Base-by-base conservation (phyloP, 371 early-diverging fungal species). In the Syncephalastrum contaminatum region DNA sequence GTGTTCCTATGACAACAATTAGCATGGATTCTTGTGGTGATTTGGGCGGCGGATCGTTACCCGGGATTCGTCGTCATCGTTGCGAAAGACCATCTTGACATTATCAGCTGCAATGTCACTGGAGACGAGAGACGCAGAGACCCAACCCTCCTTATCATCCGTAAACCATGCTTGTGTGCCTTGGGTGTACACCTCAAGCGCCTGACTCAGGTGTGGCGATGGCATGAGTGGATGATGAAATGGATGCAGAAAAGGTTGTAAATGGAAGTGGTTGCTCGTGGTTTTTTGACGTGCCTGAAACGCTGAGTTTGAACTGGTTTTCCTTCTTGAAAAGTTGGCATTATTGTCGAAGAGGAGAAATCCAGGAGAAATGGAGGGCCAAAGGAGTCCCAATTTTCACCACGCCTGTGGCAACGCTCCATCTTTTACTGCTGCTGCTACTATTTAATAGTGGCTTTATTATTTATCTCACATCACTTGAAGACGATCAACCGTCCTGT, bases 111-210 rank as follows among this genome's bases (percentile, higher is more conserved):
- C 73, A 19, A 80, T 69, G 20, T 82, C 70, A 18, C 81, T 86
- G 6, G 82, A 66, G 25, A 64, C 55, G 48, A 92, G 63, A 15
- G 83, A 73, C 27, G 88, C 95, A 40, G 86, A 84, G 45, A 87
- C 81, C 93, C 94, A 96, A 43, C 93, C 94, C 47, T 89, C 88
- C 40, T 87, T 77, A 4, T 85, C 88, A 66, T 97, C 93, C 44
- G 85, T 73, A 65, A 96, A 91, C 95, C 95, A 97, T 43, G 92
- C 95, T 70, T 85, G 77, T 53, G 85, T 85, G 43, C 88, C 92
- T 54, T 80, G 70, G 49, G 81, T 74, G 71, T 87, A 88, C 13
- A 83, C 69, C 22, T 84, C 81, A 20, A 75, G 48, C 42, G 65
- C 59, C 53, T 62, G 62, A 20, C 44, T 54, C 22, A 60, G 20